phyloP scores from a whole-genome alignment of 495 filamentous ascomycete genomes.

The Hypoxylon intermedium region DNA sequence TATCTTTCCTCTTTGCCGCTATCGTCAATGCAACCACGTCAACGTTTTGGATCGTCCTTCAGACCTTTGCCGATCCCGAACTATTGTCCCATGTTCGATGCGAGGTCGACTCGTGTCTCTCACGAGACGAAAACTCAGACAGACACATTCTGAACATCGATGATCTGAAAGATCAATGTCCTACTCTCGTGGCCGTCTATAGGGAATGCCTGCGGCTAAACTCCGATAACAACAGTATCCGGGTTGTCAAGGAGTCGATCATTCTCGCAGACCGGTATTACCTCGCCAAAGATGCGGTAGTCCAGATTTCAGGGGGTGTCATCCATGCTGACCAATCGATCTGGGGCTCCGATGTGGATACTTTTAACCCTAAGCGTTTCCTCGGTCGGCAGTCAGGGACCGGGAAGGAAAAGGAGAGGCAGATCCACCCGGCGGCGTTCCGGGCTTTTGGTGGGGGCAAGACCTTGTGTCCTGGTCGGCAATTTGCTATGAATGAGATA shows the following conservation, averaged over 20 bases:
- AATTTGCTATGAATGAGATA: constrained; percentile 63
- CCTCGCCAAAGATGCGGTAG: constrained; percentile 49
- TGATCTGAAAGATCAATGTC: constrained; percentile 44
- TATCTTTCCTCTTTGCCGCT: constrained; percentile 54
- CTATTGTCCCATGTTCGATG: constrained; percentile 42
- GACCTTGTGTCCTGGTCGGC: constrained; percentile 61
- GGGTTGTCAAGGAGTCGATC: constrained; percentile 53
- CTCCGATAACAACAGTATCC: constrained; percentile 51
- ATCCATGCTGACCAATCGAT: constrained; percentile 52
- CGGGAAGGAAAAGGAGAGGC: constrained; percentile 31
- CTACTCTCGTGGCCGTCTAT: constrained; percentile 49
- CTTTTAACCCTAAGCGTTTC: constrained; percentile 55
- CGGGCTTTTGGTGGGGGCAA: constrained; percentile 63
- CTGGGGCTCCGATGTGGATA: constrained; percentile 53
- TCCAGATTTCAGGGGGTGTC: constrained; percentile 55
- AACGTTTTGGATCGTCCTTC: constrained; percentile 52
- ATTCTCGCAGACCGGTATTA: constrained; percentile 50
- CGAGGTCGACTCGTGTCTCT: constrained; percentile 34
- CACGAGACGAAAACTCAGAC: background rate
- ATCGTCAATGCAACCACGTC: constrained; percentile 56
- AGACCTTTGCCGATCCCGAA: constrained; percentile 44
- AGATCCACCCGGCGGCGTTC: constrained; percentile 52
- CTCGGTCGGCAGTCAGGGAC: constrained; percentile 24
- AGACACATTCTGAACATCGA: constrained; percentile 39
- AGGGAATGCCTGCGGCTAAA: constrained; percentile 52